A percentile compares a stretch with the other conserved stretches of the same genome.
Evolutionary conservation across 2,329 filamentous ascomycete genomes (phyloP).

Genomic region (Fusarium palustre): DNA sequence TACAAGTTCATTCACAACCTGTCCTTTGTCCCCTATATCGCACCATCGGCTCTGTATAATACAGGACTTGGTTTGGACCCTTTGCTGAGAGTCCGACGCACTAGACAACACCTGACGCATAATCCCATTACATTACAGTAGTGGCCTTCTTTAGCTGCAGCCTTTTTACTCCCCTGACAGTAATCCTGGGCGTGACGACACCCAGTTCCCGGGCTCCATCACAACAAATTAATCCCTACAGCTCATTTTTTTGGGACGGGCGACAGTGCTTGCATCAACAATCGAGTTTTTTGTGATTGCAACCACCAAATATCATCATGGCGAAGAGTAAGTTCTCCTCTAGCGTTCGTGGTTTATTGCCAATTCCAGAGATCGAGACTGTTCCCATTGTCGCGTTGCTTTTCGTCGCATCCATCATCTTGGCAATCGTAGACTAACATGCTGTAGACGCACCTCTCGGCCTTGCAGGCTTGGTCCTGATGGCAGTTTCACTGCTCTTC

Average conservation of each 20-base stretch:
- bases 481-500: conserved; percentile 64
- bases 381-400: neutral
- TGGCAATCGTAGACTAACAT: conserved; percentile 11
- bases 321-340: conserved; percentile 40
- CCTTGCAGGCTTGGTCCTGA: conserved; percentile 60
- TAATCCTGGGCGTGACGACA: conserved; percentile 42
- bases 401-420: neutral
- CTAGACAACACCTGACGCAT: conserved; percentile 16
- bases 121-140: conserved; percentile 19
- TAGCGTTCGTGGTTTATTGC: neutral
- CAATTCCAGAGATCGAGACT: neutral
- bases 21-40: neutral
- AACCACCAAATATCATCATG: conserved; percentile 27
- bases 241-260: conserved; percentile 3
- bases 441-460: conserved; percentile 56
- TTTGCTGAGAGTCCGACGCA: conserved; percentile 5
- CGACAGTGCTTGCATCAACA: conserved; percentile 10
- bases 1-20: conserved; percentile 3
- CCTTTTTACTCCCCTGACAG: conserved; percentile 18
- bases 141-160: conserved; percentile 31
- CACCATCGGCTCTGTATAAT: neutral
- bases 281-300: neutral
- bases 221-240: conserved; percentile 22
- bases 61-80: neutral
- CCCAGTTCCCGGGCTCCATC: conserved; percentile 12